These are phyloP conservation scores for Umbelopsis isabellina DNA, from an alignment of 192 early-diverging fungal genomes.

Conservation along the genomic window DNA sequence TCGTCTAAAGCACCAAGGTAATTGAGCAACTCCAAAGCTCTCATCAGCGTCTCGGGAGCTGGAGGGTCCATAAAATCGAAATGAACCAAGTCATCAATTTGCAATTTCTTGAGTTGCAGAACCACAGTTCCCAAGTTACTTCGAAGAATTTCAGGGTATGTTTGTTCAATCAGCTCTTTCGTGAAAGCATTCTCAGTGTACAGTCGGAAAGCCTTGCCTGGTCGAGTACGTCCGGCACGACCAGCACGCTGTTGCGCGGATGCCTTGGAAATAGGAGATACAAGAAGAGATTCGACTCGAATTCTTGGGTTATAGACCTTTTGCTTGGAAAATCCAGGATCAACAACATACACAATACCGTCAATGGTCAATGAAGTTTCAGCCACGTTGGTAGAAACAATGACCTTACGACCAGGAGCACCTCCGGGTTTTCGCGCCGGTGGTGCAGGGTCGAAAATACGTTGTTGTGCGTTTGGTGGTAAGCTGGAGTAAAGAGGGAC, in stretches of 20 bases:
- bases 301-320: slow-evolving; percentile 99
- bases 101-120: slow-evolving; percentile 96
- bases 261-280: slow-evolving; percentile 93
- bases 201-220: slow-evolving; percentile 96
- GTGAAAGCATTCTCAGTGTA: slow-evolving; percentile 97
- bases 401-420: slow-evolving; percentile 91
- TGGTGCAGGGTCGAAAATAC: slow-evolving; percentile 93
- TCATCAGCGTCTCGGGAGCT: slow-evolving; percentile 97
- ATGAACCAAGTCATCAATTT: slow-evolving; percentile 96
- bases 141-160: slow-evolving; percentile 97
- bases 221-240: slow-evolving; percentile 97
- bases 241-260: slow-evolving; percentile 97
- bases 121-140: slow-evolving; percentile 97
- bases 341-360: slow-evolving; percentile 98
- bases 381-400: slow-evolving; percentile 97
- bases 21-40: slow-evolving; percentile 94
- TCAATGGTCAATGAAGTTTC: slow-evolving; percentile 99
- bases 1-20: slow-evolving; percentile 94
- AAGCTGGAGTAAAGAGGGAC: slow-evolving; percentile 92
- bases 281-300: slow-evolving; percentile 92
- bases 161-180: slow-evolving; percentile 94
- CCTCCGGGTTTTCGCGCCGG: slow-evolving; percentile 76
- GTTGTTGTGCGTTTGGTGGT: slow-evolving; percentile 88
- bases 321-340: slow-evolving; percentile 99
- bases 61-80: slow-evolving; percentile 99